Evolutionary conservation across 2,329 filamentous ascomycete species (phyloP).

Genomic region (Endoconidiophora polonica): DNA sequence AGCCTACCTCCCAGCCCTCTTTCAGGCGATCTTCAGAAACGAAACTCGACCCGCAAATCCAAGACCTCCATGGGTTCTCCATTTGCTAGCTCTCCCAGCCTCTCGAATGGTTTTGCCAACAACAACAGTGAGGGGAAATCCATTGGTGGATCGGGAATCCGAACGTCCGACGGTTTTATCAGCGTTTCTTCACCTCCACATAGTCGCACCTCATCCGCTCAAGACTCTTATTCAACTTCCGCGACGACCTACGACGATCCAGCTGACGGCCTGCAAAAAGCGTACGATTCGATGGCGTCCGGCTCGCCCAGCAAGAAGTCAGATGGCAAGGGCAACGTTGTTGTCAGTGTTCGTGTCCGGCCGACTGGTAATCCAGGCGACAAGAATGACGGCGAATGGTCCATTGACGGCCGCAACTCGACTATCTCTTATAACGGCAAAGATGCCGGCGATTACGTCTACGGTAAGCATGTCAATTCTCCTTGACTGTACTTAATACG

Average conservation of each 20-base stretch:
- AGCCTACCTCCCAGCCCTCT: slow-evolving; percentile 49
- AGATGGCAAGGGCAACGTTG: slow-evolving; percentile 82
- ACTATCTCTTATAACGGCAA: slow-evolving; percentile 71
- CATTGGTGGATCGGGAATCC: slow-evolving; percentile 40
- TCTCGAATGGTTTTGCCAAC: slow-evolving; percentile 50
- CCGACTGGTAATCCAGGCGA: slow-evolving; percentile 55
- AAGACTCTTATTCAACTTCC: slow-evolving; percentile 82
- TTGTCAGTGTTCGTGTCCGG: slow-evolving; percentile 86
- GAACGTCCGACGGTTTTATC: slow-evolving; percentile 58
- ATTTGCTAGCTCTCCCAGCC: slow-evolving; percentile 44
- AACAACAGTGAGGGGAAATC: slow-evolving; percentile 51
- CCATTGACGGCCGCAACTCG: slow-evolving; percentile 70
- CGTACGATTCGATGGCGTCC: slow-evolving; percentile 18
- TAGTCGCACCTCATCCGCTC: slow-evolving; percentile 79
- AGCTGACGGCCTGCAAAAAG: slow-evolving; percentile 34
- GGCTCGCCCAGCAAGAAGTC: slow-evolving; percentile 29
- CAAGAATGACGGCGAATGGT: slow-evolving; percentile 66
- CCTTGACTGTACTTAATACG: neutral
- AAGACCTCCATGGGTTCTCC: slow-evolving; percentile 39
- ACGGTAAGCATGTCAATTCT: slow-evolving; percentile 43
- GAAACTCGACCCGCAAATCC: slow-evolving; percentile 30
- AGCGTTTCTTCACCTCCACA: slow-evolving; percentile 70
- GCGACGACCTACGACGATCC: slow-evolving; percentile 76
- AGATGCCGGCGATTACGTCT: slow-evolving; percentile 83
- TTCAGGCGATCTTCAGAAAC: slow-evolving; percentile 27